Evolutionary conservation across 495 filamentous ascomycete species (phyloP), one percentile per base, ranked within the genome.

Genomic region (Physcia stellaris): DNA sequence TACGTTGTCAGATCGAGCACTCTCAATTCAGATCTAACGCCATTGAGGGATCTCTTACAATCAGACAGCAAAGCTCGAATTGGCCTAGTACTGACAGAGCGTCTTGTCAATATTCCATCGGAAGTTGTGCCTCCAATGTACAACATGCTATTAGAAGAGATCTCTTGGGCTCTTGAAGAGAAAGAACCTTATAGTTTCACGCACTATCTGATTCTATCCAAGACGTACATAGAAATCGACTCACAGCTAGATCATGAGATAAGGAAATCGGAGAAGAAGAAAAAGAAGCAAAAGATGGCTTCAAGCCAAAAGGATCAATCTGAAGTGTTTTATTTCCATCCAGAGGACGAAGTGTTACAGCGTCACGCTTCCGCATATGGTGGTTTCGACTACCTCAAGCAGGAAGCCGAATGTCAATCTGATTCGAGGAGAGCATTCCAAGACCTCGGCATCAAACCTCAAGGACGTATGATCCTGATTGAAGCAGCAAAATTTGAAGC

Each of bases 91-190:
- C 64, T 99, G 20, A 81, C 85, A 0, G 92, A 99, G 57, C 75
- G 90, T 12, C 57, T 96, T 43, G 82, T 96, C 67, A 99, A 99
- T 61, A 85, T 94, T 67, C 92, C 92, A 13, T 66, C 81, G 19
- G 81, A 95, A 60, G 75, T 93, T 35, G 70, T 87, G 16, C 90
- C 92, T 24, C 88, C 92, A 7, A 87, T 99, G 86, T 96, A 95
- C 70, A 77, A 68, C 45, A 93, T 94, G 85, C 71, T 99, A 24
- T 66, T 81, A 26, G 86, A 94, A 55, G 92, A 99, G 67, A 83
- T 96, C 42, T 66, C 78, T 45, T 86, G 80, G 64, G 92, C 92
- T 3, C 59, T 92, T 4, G 77, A 90, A 49, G 87, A 95, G 47
- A 81, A 80, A 50, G 86, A 96, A 56, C 86, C 87, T 3, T 96